Base-by-base conservation (phyloP, 2,329 filamentous ascomycete species). In the Colletotrichum falcatum region DNA sequence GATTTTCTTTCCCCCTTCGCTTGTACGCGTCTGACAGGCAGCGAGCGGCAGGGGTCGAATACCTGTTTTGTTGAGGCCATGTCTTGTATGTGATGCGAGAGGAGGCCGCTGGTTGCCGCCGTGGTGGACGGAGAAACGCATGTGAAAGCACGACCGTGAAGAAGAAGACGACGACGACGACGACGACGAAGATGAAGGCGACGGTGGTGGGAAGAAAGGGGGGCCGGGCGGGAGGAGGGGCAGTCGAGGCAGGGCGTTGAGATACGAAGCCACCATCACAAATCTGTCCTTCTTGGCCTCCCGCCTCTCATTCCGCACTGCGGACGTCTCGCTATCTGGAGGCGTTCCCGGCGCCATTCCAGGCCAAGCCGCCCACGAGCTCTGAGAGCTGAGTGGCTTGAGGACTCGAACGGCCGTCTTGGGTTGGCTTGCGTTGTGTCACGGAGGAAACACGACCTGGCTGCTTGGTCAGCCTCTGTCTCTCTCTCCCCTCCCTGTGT, bases 321-420 rank as follows among this genome's bases (percentile, higher is more conserved):
- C 61, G 51, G 28, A 56, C 46, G 51, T 56, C 61, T 64, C 39
- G 61, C 51, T 56, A 23, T 42, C 37, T 37, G 20, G 20, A 7
- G 48, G 1, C 48, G 26, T 26, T 51, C 23, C 9, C 5, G 5
- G 14, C 6, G 5, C 14, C 48, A 51, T 28, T 51, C 48, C 48
- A 28, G 48, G 7, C 26, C 48, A 26, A 30, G 26, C 48, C 48
- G 14, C 48, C 48, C 26, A 30, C 7, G 48, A 51, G 26, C 26
- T 51, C n/a, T 20, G 14, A 11, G 16, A 28, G 46, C 42, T 46
- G 44, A 46, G 23, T 5, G 46, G 46, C 42, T 44, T 44, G 7
- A 5, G 8, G 44, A n/a, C n/a, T 23, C 23, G 44, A 12, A 49
- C 1, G 23, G 26, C 48, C 14, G 26, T 51, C 48, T 51, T 28